A percentile compares a stretch with the other conserved stretches of the same genome.
Conservation (phyloP, 2,329 filamentous ascomycete species). For the Fusarium luffae region DNA sequence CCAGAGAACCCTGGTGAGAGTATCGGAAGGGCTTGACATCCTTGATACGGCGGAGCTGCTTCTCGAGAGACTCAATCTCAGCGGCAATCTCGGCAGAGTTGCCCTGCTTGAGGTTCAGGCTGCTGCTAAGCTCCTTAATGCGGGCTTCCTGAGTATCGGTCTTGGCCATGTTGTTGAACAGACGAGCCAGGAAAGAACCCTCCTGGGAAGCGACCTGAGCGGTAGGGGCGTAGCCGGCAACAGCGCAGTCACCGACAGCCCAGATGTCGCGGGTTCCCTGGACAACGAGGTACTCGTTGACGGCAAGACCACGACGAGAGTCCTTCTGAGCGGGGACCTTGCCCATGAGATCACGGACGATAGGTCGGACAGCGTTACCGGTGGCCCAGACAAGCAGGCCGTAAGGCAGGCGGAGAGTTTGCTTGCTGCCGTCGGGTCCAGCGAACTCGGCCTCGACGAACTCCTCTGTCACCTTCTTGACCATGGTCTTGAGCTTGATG, state of each 20-base stretch:
- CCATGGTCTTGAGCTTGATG: constrained; percentile 98
- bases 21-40: constrained; percentile 98
- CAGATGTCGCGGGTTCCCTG: constrained; percentile 97
- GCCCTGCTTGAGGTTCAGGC: constrained; percentile 69
- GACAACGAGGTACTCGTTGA: constrained; percentile 98
- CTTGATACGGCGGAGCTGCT: constrained; percentile 87
- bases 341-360: constrained; percentile 90
- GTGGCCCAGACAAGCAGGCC: constrained; percentile 98
- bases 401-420: constrained; percentile 84
- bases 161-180: constrained; percentile 99
- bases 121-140: constrained; percentile 74
- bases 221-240: constrained; percentile 97
- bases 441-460: constrained; percentile 90
- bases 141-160: constrained; percentile 83
- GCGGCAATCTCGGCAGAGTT: constrained; percentile 74
- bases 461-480: constrained; percentile 95
- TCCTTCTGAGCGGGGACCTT: constrained; percentile 95
- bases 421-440: constrained; percentile 85
- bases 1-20: constrained; percentile 95
- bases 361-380: constrained; percentile 89
- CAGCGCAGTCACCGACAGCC: constrained; percentile 96
- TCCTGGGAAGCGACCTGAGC: constrained; percentile 97
- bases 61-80: constrained; percentile 88
- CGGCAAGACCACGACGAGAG: constrained; percentile 91
- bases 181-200: constrained; percentile 90